phyloP scores from a whole-genome alignment of 2,329 filamentous ascomycete genomes.

The Aureobasidium lini region DNA sequence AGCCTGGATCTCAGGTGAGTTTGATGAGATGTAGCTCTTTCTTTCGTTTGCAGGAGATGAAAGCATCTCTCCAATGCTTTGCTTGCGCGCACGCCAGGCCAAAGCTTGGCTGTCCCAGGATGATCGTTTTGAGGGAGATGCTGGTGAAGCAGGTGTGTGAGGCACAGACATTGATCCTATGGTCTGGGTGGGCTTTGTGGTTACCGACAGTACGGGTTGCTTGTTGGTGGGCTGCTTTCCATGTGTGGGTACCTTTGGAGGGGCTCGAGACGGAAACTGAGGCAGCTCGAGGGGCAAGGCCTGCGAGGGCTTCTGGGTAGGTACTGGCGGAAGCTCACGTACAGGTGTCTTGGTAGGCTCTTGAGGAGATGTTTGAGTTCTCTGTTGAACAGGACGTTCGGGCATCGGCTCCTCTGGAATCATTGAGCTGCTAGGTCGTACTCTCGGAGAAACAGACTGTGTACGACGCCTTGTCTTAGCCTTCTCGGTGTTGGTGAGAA shows the following conservation, averaged over 20 bases:
- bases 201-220: neutral
- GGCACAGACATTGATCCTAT: neutral
- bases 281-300: neutral
- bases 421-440: neutral
- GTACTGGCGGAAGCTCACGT: neutral
- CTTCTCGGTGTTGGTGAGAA: conserved; percentile 3
- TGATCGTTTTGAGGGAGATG: neutral
- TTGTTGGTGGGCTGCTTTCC: neutral
- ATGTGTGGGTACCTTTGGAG: neutral
- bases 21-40: neutral
- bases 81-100: conserved; percentile 24
- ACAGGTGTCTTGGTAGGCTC: neutral
- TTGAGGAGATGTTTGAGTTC: neutral
- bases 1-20: neutral
- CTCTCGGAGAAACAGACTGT: conserved; percentile 2
- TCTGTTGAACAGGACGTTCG: neutral
- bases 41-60: neutral
- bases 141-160: neutral
- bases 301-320: neutral
- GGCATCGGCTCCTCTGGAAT: neutral
- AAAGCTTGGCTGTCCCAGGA: conserved; percentile 25
- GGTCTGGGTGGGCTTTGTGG: neutral
- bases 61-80: conserved; percentile 18
- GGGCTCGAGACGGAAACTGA: neutral
- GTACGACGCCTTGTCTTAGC: conserved; percentile 7